phyloP scores from a whole-genome alignment of 768 basidiomycete genomes.

The Lactarius indigo region DNA sequence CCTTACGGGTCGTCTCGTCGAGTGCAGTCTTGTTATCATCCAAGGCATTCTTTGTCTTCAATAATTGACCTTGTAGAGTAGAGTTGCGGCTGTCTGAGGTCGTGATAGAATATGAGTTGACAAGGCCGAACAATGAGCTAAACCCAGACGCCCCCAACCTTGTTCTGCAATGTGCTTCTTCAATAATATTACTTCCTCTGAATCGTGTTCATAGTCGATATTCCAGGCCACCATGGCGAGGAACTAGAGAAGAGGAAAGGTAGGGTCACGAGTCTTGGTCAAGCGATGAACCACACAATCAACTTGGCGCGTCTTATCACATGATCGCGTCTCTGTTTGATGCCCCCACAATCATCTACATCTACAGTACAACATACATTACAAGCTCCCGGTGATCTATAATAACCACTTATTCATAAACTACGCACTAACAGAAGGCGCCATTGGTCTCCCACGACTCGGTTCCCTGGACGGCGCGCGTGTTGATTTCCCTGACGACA shows the following conservation, averaged over 20 bases:
- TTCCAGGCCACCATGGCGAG: conserved; percentile 21
- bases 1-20: conserved; percentile 22
- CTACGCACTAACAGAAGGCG: conserved; percentile 8
- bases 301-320: conserved; percentile 23
- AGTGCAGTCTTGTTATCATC: conserved; percentile 24
- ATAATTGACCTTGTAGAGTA: conserved; percentile 21
- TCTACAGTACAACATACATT: conserved; percentile 8
- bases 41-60: conserved; percentile 14
- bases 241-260: background rate
- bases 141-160: conserved; percentile 8
- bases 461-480: conserved; percentile 12
- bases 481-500: conserved; percentile 17
- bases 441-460: conserved; percentile 10
- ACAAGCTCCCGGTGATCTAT: conserved; percentile 6
- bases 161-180: conserved; percentile 27
- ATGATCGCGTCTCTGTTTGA: conserved; percentile 11
- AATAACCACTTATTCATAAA: background rate
- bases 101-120: background rate
- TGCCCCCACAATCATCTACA: conserved; percentile 1
- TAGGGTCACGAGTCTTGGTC: background rate
- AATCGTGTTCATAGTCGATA: conserved; percentile 24
- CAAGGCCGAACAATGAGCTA: background rate
- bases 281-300: background rate
- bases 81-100: conserved; percentile 21
- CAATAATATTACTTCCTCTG: conserved; percentile 21